Evolutionary conservation across 1,139 yeast species (phyloP), one percentile per base, ranked within the genome.

Genomic region (Protomyces pachydermus): DNA sequence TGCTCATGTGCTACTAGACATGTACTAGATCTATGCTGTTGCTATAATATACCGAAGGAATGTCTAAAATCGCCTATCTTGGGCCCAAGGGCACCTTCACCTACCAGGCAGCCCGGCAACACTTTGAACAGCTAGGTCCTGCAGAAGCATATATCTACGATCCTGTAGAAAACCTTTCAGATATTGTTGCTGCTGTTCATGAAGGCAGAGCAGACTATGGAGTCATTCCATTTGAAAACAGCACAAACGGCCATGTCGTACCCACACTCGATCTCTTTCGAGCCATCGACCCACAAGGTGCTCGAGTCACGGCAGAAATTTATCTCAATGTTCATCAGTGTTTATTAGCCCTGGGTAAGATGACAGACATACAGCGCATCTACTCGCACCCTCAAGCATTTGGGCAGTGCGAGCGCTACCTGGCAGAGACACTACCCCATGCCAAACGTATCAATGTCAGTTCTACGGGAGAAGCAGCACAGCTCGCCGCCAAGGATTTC

Each of bases 341-440:
- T 72, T 77, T 91, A 60, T 68, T 68, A 14, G 70, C 69, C 1
- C 77, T 82, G 2, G 73, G 46, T 14, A 28, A 73, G 20, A 69
- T 84, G 0, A 71, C 76, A 1, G 73, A 81, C 18, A 80, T 86
- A 62, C 75, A 77, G 20, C 82, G 81, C 45, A 80, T 93, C 37
- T 89, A 89, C 76, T 87, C 96, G 2, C 98, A 93, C 74, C 98
- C 98, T 3, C 98, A 93, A 73, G 98, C 91, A 0, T 93, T 98
- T 97, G 95, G 97, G 2, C 98, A 93, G 73, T 86, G 89, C 56
- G 79, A 82, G 2, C 74, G 78, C 10, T 86, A 85, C 73, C 72
- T 87, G 60, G 71, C 73, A 16, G 68, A 74, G 2, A 69, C 78
- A 60, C 74, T 76, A 38, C 74, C 77, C 42, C 67, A 69, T 58